phyloP scores from a whole-genome alignment of 176 grass and related monocot genomes.

The Zoysia japonica region DNA sequence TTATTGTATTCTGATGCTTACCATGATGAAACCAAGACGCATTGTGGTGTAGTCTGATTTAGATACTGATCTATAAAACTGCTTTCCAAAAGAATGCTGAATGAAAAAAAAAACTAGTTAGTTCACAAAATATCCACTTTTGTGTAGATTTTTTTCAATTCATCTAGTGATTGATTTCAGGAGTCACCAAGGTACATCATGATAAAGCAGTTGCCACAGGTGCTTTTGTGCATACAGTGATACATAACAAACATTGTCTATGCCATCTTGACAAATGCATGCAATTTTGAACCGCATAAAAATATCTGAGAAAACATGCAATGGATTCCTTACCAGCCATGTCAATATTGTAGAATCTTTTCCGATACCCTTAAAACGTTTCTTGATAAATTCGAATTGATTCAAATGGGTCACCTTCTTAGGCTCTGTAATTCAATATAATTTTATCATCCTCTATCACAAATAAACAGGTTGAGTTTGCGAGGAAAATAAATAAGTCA shows the following conservation, averaged over 20 bases:
- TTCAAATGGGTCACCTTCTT: conserved; percentile 43
- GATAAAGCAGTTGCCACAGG: not conserved
- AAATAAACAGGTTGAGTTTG: not conserved
- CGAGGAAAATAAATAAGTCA: conserved; percentile 17
- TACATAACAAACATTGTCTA: not conserved
- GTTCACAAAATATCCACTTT: not conserved
- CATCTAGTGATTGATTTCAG: not conserved
- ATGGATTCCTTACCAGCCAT: conserved; percentile 86
- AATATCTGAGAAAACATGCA: conserved; percentile 10
- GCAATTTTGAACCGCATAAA: not conserved
- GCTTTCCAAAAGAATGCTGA: conserved; percentile 87
- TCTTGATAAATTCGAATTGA: conserved; percentile 75
- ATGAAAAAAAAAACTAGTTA: conserved; percentile 22
- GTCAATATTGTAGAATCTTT: conserved; percentile 78
- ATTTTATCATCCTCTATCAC: conserved; percentile 10
- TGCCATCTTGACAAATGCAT: not conserved
- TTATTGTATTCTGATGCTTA: conserved; percentile 44
- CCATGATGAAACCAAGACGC: conserved; percentile 92
- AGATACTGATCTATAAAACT: conserved; percentile 71
- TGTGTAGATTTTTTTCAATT: not conserved
- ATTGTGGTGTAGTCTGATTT: conserved; percentile 77
- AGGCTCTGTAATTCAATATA: conserved; percentile 37
- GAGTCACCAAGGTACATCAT: not conserved
- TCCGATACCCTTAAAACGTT: conserved; percentile 80
- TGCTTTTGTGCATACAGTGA: not conserved